phyloP scores from a whole-genome alignment of 2,329 filamentous ascomycete species.

The Epichloe baconii region DNA sequence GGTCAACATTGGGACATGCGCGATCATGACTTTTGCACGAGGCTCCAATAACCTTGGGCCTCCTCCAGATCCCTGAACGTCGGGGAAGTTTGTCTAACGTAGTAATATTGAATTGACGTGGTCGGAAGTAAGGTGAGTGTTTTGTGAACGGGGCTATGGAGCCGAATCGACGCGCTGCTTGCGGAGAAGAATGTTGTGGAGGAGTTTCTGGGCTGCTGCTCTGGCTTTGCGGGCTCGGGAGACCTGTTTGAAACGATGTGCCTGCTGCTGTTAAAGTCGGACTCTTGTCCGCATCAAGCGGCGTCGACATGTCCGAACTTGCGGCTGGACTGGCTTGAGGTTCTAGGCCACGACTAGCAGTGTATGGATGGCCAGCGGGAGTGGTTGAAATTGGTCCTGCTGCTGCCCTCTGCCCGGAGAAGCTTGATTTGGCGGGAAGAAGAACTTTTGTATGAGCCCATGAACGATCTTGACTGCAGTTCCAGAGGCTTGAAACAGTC shows the following conservation, averaged over 20 bases:
- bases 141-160: slow-evolving; percentile 25
- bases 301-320: neutral
- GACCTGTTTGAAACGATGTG: slow-evolving; percentile 8
- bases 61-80: slow-evolving; percentile 21
- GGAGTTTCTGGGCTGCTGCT: slow-evolving; percentile 14
- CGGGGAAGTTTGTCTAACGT: slow-evolving; percentile 20
- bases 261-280: slow-evolving; percentile 4
- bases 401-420: neutral
- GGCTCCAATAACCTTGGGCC: slow-evolving; percentile 24
- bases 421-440: slow-evolving; percentile 14
- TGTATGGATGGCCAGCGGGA: neutral
- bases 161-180: slow-evolving; percentile 12
- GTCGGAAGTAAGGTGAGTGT: slow-evolving; percentile 24
- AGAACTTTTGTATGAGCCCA: slow-evolving; percentile 25
- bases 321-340: neutral
- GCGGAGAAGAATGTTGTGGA: slow-evolving; percentile 9
- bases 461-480: slow-evolving; percentile 25
- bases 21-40: slow-evolving; percentile 25
- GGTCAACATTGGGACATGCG: slow-evolving; percentile 22
- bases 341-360: neutral
- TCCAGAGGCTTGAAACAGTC: slow-evolving; percentile 27
- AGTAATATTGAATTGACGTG: slow-evolving; percentile 17
- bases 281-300: slow-evolving; percentile 8
- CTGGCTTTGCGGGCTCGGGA: slow-evolving; percentile 23
- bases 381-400: neutral